Percentiles rank a stretch among this genome's conserved stretches.
These are phyloP conservation scores for Gastrolobium bilobum DNA, from an alignment of 306 rosid genomes.

Conservation along the genomic window DNA sequence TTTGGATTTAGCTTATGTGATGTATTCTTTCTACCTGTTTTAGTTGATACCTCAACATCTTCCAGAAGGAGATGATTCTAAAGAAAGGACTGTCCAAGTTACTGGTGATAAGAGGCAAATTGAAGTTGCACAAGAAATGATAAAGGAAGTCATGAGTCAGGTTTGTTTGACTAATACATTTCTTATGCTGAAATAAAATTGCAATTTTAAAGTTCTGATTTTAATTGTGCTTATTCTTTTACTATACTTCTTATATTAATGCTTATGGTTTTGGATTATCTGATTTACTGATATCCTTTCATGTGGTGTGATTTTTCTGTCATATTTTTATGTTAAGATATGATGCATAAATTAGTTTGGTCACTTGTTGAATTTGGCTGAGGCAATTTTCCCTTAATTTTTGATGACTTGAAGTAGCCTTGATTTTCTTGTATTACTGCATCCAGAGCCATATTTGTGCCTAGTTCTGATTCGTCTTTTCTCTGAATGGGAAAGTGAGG, in stretches of 20 bases:
- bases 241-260: background rate
- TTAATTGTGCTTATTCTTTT: constrained; percentile 3
- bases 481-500: constrained; percentile 22
- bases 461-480: constrained; percentile 1
- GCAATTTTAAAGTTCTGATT: constrained; percentile 9
- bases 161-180: constrained; percentile 55
- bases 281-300: background rate
- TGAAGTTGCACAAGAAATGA: constrained; percentile 86
- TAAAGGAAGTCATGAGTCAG: constrained; percentile 96
- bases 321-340: constrained; percentile 8
- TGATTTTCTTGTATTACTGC: constrained; percentile 17
- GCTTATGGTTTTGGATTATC: background rate
- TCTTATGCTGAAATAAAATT: constrained; percentile 21
- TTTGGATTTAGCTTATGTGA: constrained; percentile 25
- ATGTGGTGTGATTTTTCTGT: background rate
- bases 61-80: constrained; percentile 92
- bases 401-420: constrained; percentile 1
- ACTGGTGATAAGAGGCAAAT: constrained; percentile 94
- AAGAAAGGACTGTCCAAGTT: constrained; percentile 91
- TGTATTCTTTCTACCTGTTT: constrained; percentile 31
- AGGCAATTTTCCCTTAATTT: background rate
- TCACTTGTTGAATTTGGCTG: constrained; percentile 9
- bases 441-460: constrained; percentile 19
- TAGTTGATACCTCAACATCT: constrained; percentile 98
- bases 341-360: background rate